Base-by-base conservation (phyloP, 371 early-diverging fungal genomes). In the Circinella umbellata region DNA sequence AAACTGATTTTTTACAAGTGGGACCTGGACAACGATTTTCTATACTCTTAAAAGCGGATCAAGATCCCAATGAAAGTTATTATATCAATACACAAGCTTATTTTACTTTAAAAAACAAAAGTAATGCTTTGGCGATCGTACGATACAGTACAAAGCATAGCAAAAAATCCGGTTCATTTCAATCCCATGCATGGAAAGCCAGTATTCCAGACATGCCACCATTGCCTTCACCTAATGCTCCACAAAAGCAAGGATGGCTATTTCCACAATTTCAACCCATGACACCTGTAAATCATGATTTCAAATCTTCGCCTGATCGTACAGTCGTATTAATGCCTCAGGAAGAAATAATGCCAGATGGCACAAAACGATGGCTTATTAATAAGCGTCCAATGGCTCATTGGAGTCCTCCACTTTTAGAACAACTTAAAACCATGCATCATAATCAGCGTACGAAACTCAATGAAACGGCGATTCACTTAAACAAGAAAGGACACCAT, bases 21-120 rank as follows among this genome's bases (percentile, higher is more conserved):
- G 42, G 73, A 7, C 39, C 76, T 48, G 76, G 76, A 14, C 76
- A 76, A 53, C 69, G 76, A 38, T 76, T 72, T 36, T 76, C 76
- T 11, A 66, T 70, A 18, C 68, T 76, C 34, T n/a, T 76, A 18
- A 66, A 42, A 20, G 62, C 76, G 0, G 66, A 72, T 42, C 72
- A 76, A 42, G 42, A 9, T 37, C 42, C 62, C 4, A 68, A 64
- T 5, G 57, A 69, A 10, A 66, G 61, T 38, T 74, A 74, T 48
- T 47, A 55, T n/a, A 66, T 73, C 15, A 66, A 34, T 0, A 66
- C 61, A 1, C 20, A 64, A 18, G 49, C 69, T 7, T 66, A 47
- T 42, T 4, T 68, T 62, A 63, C 36, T 11, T 13, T 62, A 6
- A 17, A 51, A 4, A 17, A 14, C 27, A 27, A 63, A 17, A 63